A percentile compares a stretch with the other conserved stretches of the same genome.
Conservation (phyloP, 2,329 filamentous ascomycete genomes). For the Teratosphaeria pseudoeucalypti region DNA sequence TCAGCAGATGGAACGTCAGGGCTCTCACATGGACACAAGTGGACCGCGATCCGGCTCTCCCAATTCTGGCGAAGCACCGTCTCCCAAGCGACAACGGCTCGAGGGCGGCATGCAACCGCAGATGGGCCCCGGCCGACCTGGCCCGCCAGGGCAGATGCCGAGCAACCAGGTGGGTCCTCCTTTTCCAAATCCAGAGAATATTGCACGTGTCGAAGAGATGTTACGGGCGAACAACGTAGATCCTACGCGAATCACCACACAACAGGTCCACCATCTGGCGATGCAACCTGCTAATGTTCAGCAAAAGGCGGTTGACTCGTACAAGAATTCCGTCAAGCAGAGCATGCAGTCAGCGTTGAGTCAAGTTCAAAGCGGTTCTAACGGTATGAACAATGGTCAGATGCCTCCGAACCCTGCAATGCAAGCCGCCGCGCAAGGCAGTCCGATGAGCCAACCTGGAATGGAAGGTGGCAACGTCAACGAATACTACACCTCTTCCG, state of each 20-base stretch:
- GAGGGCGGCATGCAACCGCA: conserved; percentile 69
- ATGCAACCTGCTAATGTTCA: conserved; percentile 49
- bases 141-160: conserved; percentile 21
- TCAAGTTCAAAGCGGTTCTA: conserved; percentile 37
- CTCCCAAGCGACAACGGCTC: conserved; percentile 71
- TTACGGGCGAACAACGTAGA: conserved; percentile 64
- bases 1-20: conserved; percentile 74
- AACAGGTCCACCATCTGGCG: conserved; percentile 61
- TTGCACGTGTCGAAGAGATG: conserved; percentile 16
- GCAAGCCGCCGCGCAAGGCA: conserved; percentile 23
- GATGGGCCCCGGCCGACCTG: conserved; percentile 41
- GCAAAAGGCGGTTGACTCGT: conserved; percentile 77
- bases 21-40: conserved; percentile 76
- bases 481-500: background rate
- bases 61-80: conserved; percentile 72
- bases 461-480: conserved; percentile 57
- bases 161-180: conserved; percentile 24
- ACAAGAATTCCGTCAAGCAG: conserved; percentile 73
- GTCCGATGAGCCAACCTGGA: conserved; percentile 21
- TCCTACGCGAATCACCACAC: conserved; percentile 58
- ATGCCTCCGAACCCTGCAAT: conserved; percentile 47
- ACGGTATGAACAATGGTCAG: conserved; percentile 56
- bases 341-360: conserved; percentile 74
- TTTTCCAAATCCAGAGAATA: conserved; percentile 11
- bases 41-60: conserved; percentile 72